A percentile compares a stretch with the other conserved stretches of the same genome.
phyloP scores from a whole-genome alignment of 805 yeast genomes.

The Hanseniaspora meyeri region DNA sequence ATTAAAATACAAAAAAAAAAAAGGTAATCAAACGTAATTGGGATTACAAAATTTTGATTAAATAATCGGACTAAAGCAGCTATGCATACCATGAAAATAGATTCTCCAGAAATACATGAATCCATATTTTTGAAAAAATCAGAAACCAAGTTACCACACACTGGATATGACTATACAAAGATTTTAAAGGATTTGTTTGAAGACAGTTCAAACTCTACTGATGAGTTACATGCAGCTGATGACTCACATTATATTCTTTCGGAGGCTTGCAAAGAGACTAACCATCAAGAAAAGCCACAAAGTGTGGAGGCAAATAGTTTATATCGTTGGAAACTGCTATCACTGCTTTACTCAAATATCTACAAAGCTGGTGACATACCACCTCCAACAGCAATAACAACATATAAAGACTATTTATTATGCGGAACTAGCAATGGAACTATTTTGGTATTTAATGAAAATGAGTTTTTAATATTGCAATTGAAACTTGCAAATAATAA shows the following conservation, averaged over 20 bases:
- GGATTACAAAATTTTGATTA: not conserved
- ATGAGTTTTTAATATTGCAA: conserved; percentile 42
- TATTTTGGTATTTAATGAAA: conserved; percentile 54
- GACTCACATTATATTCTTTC: not conserved
- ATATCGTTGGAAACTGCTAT: not conserved
- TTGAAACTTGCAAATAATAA: conserved; percentile 18
- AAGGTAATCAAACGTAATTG: too few species aligned
- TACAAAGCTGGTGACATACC: conserved; percentile 10
- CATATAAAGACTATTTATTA: conserved; percentile 36
- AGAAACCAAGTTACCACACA: not conserved
- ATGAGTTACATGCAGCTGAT: too few species aligned
- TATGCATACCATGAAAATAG: not conserved
- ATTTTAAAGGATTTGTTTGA: too few species aligned
- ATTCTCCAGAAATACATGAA: too few species aligned
- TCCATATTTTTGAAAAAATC: not conserved
- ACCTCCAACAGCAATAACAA: conserved; percentile 33
- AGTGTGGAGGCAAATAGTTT: not conserved
- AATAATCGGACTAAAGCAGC: not conserved
- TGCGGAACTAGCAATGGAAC: conserved; percentile 63
- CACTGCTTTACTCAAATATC: conserved; percentile 7
- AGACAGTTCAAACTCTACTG: too few species aligned
- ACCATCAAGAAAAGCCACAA: not conserved
- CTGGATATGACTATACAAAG: not conserved
- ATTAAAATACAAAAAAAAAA: too few species aligned
- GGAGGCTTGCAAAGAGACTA: not conserved